These are phyloP conservation scores for Phoma sp. DNA, from an alignment of 2,329 filamentous ascomycete species.

Conservation along the genomic window DNA sequence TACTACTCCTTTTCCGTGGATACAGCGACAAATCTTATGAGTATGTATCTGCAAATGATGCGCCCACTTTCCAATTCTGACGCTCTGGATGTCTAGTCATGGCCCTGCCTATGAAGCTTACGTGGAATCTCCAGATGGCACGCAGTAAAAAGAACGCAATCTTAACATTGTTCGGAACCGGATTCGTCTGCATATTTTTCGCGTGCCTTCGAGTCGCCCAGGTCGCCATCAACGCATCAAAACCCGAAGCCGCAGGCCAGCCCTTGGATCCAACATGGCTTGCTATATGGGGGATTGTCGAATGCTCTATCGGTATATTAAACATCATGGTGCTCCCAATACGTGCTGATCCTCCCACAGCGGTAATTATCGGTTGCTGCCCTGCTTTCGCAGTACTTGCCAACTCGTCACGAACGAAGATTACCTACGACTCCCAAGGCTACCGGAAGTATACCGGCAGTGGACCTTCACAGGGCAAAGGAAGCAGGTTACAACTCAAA, in stretches of 20 bases:
- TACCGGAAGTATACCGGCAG: constrained; percentile 1
- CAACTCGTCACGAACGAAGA: neutral
- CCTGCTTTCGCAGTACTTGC: constrained; percentile 1
- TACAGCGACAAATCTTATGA: constrained; percentile 41
- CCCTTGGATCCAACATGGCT: constrained; percentile 42
- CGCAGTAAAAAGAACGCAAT: constrained; percentile 41
- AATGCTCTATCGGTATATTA: constrained; percentile 43
- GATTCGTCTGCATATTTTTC: constrained; percentile 26
- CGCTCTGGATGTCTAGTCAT: constrained; percentile 35
- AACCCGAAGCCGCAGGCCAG: constrained; percentile 24
- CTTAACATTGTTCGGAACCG: constrained; percentile 30
- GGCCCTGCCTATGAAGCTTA: constrained; percentile 44
- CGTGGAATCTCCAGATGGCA: constrained; percentile 45
- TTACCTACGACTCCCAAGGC: constrained; percentile 1
- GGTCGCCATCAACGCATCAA: constrained; percentile 28
- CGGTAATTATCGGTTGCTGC: constrained; percentile 19
- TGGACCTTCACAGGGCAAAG: neutral
- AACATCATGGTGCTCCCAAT: constrained; percentile 23
- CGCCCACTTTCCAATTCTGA: constrained; percentile 13
- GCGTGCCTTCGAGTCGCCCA: constrained; percentile 36
- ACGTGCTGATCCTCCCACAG: constrained; percentile 38
- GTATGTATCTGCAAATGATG: constrained; percentile 14
- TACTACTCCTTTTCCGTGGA: constrained; percentile 31
- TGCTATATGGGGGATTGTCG: constrained; percentile 44
- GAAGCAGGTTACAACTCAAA: neutral